These are phyloP conservation scores for Hansenula sp. DNA, from an alignment of 1,139 yeast genomes.

Conservation along the genomic window DNA sequence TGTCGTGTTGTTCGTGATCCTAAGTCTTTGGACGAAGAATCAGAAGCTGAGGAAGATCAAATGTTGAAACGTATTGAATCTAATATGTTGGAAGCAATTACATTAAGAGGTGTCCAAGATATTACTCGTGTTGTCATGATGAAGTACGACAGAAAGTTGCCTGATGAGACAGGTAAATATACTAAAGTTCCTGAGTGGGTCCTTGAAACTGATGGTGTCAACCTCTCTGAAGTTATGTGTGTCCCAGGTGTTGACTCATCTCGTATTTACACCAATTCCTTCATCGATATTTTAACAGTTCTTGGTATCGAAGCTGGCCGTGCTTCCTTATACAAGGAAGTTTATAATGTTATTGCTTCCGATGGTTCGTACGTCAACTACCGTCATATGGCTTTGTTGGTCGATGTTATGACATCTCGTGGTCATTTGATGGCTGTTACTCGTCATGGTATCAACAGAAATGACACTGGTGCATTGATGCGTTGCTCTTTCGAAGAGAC, in stretches of 20 bases:
- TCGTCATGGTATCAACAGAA: conserved; percentile 98
- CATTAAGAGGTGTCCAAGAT: conserved; percentile 94
- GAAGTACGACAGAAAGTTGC: conserved; percentile 81
- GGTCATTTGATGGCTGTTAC: conserved; percentile 99
- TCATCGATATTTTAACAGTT: conserved; percentile 91
- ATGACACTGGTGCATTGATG: conserved; percentile 98
- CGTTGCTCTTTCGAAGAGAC: conserved; percentile 99
- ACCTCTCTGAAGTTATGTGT: conserved; percentile 90
- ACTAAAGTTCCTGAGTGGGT: conserved; percentile 95
- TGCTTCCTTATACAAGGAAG: conserved; percentile 88
- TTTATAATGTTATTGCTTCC: conserved; percentile 94
- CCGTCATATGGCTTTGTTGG: conserved; percentile 96
- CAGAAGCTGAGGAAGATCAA: conserved; percentile 96
- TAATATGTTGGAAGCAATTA: conserved; percentile 92
- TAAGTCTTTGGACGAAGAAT: conserved; percentile 87
- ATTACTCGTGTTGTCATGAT: conserved; percentile 80
- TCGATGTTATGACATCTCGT: conserved; percentile 97
- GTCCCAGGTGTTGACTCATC: conserved; percentile 92
- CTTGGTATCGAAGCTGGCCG: conserved; percentile 99
- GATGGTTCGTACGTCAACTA: conserved; percentile 99
- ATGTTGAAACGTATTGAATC: conserved; percentile 93
- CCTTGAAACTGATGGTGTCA: conserved; percentile 97
- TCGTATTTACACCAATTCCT: conserved; percentile 91
- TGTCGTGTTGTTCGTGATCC: conserved; percentile 99
- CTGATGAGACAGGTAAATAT: conserved; percentile 83